These are phyloP conservation scores for Didymella keratinophila DNA, from an alignment of 2,329 filamentous ascomycete species.

Conservation along the genomic window DNA sequence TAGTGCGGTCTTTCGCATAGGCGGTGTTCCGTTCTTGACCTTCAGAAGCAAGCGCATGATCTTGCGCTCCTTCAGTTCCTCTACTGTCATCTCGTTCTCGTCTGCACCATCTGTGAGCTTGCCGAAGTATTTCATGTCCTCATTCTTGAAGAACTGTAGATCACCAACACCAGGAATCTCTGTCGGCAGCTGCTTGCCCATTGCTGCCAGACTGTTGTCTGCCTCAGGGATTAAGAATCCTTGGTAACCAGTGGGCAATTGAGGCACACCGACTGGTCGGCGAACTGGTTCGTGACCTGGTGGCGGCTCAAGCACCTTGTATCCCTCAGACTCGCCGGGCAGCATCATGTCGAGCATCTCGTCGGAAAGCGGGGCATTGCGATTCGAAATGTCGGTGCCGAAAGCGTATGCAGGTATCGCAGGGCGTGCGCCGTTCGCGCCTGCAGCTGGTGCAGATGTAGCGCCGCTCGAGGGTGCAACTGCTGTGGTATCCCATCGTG, in stretches of 20 bases:
- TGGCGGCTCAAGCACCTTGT: slow-evolving; percentile 88
- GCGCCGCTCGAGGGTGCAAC: slow-evolving; percentile 34
- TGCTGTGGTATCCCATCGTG: slow-evolving; percentile 48
- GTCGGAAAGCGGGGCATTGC: slow-evolving; percentile 85
- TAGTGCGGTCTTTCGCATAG: slow-evolving; percentile 97
- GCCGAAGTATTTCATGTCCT: slow-evolving; percentile 98
- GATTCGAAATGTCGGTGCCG: slow-evolving; percentile 79
- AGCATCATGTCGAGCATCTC: slow-evolving; percentile 94
- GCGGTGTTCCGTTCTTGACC: slow-evolving; percentile 98
- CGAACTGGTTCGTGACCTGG: slow-evolving; percentile 89
- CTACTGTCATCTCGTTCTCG: slow-evolving; percentile 89
- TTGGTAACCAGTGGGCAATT: slow-evolving; percentile 69
- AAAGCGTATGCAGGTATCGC: slow-evolving; percentile 67
- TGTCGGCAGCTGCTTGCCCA: slow-evolving; percentile 90
- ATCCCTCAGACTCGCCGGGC: slow-evolving; percentile 86
- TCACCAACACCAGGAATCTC: slow-evolving; percentile 97
- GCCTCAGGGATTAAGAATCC: slow-evolving; percentile 99
- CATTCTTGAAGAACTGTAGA: slow-evolving; percentile 96
- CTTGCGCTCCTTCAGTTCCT: slow-evolving; percentile 96
- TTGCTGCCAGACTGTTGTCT: slow-evolving; percentile 74
- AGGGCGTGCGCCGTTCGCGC: slow-evolving; percentile 32
- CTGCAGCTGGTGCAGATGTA: slow-evolving; percentile 32
- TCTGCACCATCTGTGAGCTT: slow-evolving; percentile 95
- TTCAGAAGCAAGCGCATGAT: slow-evolving; percentile 97
- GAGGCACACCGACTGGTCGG: slow-evolving; percentile 76